Percentiles rank a stretch among this genome's conserved stretches.
Evolutionary conservation across 768 basidiomycete species (phyloP).

Genomic region (Mycena vitilis): DNA sequence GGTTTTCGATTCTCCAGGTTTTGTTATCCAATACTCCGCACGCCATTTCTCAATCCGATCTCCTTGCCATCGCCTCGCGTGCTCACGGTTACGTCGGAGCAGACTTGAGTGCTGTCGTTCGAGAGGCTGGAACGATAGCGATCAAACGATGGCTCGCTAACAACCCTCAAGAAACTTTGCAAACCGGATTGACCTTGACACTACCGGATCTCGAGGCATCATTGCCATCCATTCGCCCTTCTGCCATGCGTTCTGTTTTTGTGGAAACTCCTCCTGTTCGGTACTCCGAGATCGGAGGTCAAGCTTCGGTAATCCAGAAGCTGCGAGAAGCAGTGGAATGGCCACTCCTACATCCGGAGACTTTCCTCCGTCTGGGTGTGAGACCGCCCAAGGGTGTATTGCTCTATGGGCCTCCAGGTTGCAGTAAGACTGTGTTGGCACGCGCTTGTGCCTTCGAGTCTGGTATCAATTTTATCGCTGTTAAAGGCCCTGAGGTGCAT

Average conservation of each 20-base stretch:
- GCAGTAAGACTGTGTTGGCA: constrained; percentile 94
- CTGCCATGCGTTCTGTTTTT: constrained; percentile 94
- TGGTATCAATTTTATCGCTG: constrained; percentile 95
- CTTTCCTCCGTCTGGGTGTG: constrained; percentile 89
- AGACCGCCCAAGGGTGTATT: constrained; percentile 90
- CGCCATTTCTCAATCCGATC: constrained; percentile 66
- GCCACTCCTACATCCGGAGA: constrained; percentile 89
- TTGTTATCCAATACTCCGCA: constrained; percentile 87
- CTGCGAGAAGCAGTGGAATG: constrained; percentile 94
- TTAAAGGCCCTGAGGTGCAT: constrained; percentile 94
- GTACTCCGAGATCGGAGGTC: constrained; percentile 93
- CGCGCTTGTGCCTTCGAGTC: constrained; percentile 94
- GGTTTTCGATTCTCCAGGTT: constrained; percentile 88
- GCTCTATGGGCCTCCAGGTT: constrained; percentile 96
- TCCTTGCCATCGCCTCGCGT: constrained; percentile 74
- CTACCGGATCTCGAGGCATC: constrained; percentile 75
- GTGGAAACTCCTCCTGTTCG: constrained; percentile 85
- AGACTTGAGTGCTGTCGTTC: constrained; percentile 90
- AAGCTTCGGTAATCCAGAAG: constrained; percentile 82
- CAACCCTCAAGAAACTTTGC: constrained; percentile 32
- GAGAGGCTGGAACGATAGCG: constrained; percentile 91
- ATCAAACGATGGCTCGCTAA: constrained; percentile 83
- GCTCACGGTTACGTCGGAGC: constrained; percentile 99
- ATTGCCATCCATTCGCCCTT: constrained; percentile 86
- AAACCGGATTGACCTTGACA: constrained; percentile 54